A percentile compares a stretch with the other conserved stretches of the same genome.
phyloP scores from a whole-genome alignment of 495 filamentous ascomycete species.

The Parmelia sp. region DNA sequence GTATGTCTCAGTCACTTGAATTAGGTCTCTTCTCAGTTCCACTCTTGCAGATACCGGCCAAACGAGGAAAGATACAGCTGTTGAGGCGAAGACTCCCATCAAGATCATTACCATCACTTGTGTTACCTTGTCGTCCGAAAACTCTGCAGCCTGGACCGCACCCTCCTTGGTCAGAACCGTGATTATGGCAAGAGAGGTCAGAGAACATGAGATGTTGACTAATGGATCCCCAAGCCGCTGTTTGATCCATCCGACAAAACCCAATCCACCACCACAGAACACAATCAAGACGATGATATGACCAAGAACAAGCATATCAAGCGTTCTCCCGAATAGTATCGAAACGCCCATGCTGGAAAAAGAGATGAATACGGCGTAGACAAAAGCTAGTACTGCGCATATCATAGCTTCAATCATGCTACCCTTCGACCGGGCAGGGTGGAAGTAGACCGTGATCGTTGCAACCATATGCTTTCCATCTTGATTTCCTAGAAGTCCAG shows the following conservation, averaged over 20 bases:
- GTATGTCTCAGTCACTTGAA: conserved; percentile 66
- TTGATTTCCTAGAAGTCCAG: conserved; percentile 68
- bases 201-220: conserved; percentile 84
- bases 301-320: conserved; percentile 60
- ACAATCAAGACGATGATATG: conserved; percentile 77
- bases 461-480: conserved; percentile 97
- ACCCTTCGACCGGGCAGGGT: conserved; percentile 83
- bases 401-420: conserved; percentile 86
- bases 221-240: conserved; percentile 78
- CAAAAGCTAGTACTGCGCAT: conserved; percentile 74
- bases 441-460: conserved; percentile 91
- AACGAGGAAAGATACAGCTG: conserved; percentile 68
- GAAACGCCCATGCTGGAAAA: conserved; percentile 83
- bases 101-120: conserved; percentile 88
- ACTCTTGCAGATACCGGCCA: conserved; percentile 76
- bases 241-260: conserved; percentile 90
- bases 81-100: conserved; percentile 72
- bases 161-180: conserved; percentile 91
- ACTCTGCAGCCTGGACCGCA: conserved; percentile 68
- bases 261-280: conserved; percentile 84
- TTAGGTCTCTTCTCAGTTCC: conserved; percentile 68
- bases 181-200: conserved; percentile 87
- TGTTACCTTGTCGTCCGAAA: conserved; percentile 73
- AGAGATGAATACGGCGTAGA: conserved; percentile 74
- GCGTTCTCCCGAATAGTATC: conserved; percentile 60